Evolutionary conservation across 345 rosid genomes (phyloP).

Genomic region (Gossypium herbaceum): DNA sequence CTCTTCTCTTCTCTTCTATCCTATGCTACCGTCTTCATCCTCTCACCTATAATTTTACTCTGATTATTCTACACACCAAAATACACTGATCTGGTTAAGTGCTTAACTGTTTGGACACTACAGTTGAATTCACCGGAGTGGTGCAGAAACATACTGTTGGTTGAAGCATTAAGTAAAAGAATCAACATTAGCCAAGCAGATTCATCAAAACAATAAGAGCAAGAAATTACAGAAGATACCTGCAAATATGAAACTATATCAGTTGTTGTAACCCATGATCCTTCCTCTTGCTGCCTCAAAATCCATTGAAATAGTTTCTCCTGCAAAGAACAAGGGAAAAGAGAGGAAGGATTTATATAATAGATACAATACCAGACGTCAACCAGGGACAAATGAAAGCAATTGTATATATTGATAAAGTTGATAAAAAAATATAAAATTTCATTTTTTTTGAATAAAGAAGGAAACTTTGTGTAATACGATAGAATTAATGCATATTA

Average conservation of each 20-base stretch:
- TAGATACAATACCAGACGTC: background rate
- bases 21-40: background rate
- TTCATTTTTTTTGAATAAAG: no score
- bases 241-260: conserved; percentile 65
- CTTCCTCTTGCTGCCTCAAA: conserved; percentile 69
- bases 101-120: background rate
- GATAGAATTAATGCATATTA: no score
- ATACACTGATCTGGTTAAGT: background rate
- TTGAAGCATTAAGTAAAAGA: background rate
- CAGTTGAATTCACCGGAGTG: background rate
- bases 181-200: background rate
- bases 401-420: background rate
- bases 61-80: background rate
- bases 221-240: conserved; percentile 31
- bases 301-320: conserved; percentile 82
- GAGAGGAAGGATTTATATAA: background rate
- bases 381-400: background rate
- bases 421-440: no score
- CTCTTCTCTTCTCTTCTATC: background rate
- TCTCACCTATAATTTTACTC: background rate
- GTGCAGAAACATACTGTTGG: background rate
- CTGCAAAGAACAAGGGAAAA: conserved; percentile 22
- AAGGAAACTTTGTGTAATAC: no score
- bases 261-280: conserved; percentile 50
- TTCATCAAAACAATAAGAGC: background rate